phyloP scores from a whole-genome alignment of 768 basidiomycete species.

The Dentipellis fragilis region DNA sequence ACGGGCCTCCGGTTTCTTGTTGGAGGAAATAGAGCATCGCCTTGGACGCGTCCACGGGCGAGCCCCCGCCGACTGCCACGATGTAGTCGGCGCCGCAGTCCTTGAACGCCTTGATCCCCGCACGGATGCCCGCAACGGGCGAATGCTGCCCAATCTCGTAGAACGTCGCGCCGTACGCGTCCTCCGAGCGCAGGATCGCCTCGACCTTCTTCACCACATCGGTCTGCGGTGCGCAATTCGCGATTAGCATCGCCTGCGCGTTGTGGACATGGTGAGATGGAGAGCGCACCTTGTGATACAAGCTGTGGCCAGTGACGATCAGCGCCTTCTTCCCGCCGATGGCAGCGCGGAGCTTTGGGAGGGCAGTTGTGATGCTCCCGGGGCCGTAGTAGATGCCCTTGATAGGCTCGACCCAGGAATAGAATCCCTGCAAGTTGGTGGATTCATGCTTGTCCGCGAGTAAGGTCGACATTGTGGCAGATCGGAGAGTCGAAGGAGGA shows the following conservation, averaged over 20 bases:
- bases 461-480: neutral
- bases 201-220: slow-evolving; percentile 49
- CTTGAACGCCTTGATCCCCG: slow-evolving; percentile 44
- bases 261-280: neutral
- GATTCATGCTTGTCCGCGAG: slow-evolving; percentile 1
- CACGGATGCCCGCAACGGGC: slow-evolving; percentile 55
- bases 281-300: slow-evolving; percentile 46
- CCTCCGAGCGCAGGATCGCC: slow-evolving; percentile 40
- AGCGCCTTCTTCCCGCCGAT: slow-evolving; percentile 55
- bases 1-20: slow-evolving; percentile 41
- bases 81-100: slow-evolving; percentile 55
- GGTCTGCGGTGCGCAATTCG: slow-evolving; percentile 32
- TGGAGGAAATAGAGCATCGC: slow-evolving; percentile 57
- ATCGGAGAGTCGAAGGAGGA: too few species aligned
- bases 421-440: slow-evolving; percentile 38
- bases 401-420: slow-evolving; percentile 58
- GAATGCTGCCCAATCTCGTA: slow-evolving; percentile 65
- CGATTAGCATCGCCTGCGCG: neutral
- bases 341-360: slow-evolving; percentile 48
- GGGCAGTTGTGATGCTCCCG: slow-evolving; percentile 48
- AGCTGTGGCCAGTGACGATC: slow-evolving; percentile 61
- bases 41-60: slow-evolving; percentile 72
- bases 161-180: slow-evolving; percentile 61
- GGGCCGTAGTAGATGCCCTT: slow-evolving; percentile 62
- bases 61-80: slow-evolving; percentile 71